Conservation (phyloP, 306 rosid genomes). For the Vicia sativa region DNA sequence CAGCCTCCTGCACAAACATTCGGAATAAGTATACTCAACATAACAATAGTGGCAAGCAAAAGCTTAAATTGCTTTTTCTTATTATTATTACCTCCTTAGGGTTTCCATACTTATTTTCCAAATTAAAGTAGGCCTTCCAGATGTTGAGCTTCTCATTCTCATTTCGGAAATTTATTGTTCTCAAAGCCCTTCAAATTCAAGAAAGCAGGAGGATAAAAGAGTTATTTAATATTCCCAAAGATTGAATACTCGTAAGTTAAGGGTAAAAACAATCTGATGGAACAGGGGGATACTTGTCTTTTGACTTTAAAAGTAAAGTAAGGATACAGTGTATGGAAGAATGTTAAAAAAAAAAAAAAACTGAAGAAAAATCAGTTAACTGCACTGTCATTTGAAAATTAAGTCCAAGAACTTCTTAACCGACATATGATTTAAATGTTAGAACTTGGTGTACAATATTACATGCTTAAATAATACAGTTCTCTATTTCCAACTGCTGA, state of each 20-base stretch:
- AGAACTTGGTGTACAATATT: not conserved
- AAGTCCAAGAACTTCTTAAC: constrained; percentile 1
- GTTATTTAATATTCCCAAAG: constrained; percentile 23
- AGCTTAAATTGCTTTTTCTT: not conserved
- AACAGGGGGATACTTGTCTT: not conserved
- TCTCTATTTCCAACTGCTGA: not conserved
- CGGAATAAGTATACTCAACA: constrained; percentile 23
- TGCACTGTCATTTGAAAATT: not conserved
- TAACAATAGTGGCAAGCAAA: constrained; percentile 21
- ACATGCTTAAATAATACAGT: constrained; percentile 14
- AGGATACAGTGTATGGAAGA: not conserved
- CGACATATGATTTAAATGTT: not conserved
- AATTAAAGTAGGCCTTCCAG: constrained; percentile 90
- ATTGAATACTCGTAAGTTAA: constrained; percentile 8
- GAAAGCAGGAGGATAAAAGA: constrained; percentile 16
- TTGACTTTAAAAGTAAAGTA: not conserved
- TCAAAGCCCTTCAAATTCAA: constrained; percentile 69
- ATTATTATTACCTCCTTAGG: constrained; percentile 80
- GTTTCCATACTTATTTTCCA: constrained; percentile 83
- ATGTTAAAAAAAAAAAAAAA: not conserved
- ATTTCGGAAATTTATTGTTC: constrained; percentile 80
- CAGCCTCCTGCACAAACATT: constrained; percentile 66
- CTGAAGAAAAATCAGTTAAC: not conserved
- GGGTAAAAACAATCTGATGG: not conserved
- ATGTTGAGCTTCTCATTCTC: constrained; percentile 90